These are phyloP conservation scores for Fomitopsis serialis DNA, from an alignment of 768 basidiomycete species.

Conservation along the genomic window DNA sequence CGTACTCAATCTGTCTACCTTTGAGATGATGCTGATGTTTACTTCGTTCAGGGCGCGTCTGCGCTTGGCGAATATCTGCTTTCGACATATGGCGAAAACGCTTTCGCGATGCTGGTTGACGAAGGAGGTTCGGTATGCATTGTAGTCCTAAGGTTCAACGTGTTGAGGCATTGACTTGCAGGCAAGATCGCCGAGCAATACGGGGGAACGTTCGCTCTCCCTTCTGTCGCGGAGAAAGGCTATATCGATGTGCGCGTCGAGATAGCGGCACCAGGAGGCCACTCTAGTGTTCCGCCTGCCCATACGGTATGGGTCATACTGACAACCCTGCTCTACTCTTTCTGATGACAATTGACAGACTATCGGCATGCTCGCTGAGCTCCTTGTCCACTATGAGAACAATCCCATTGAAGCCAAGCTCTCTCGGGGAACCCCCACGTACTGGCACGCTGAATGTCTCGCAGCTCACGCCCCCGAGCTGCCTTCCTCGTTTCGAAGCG, in stretches of 20 bases:
- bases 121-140: constrained; percentile 40
- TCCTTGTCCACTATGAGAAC: constrained; percentile 43
- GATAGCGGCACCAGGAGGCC: constrained; percentile 45
- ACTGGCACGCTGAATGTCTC: constrained; percentile 35
- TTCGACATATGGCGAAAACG: constrained; percentile 40
- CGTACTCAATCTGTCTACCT: background rate
- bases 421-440: constrained; percentile 26
- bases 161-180: constrained; percentile 3
- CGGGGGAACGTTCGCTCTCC: constrained; percentile 27
- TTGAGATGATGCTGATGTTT: background rate
- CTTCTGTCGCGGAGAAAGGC: constrained; percentile 35
- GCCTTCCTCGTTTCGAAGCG: constrained; percentile 22
- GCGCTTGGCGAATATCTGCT: constrained; percentile 36
- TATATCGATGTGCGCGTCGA: constrained; percentile 37
- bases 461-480: constrained; percentile 37
- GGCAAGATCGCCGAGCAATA: constrained; percentile 23
- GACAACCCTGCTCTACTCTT: background rate
- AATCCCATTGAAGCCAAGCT: constrained; percentile 33
- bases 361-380: constrained; percentile 47
- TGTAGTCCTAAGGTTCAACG: background rate
- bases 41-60: constrained; percentile 32
- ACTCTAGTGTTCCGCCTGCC: constrained; percentile 45
- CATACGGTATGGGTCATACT: constrained; percentile 40
- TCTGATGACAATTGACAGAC: constrained; percentile 17
- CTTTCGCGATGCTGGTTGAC: constrained; percentile 51